A percentile compares a stretch with the other conserved stretches of the same genome.
phyloP scores from a whole-genome alignment of 2,329 filamentous ascomycete genomes.

The Hymenoscyphus infarciens region DNA sequence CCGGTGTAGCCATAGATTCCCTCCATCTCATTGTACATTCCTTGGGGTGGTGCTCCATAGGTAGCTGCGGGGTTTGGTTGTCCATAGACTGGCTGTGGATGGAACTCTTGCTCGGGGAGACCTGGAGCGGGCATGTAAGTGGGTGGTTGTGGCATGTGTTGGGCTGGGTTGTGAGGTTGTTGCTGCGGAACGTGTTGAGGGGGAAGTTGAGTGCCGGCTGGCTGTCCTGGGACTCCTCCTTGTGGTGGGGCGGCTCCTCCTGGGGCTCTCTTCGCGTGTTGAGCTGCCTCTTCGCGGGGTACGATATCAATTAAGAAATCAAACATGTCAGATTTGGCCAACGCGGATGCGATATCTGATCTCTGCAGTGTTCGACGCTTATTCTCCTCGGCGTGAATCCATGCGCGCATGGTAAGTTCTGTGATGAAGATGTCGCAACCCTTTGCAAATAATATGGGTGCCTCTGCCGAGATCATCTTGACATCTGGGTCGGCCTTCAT shows the following conservation, averaged over 20 bases:
- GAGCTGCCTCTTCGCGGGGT: conserved; percentile 85
- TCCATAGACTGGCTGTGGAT: conserved; percentile 71
- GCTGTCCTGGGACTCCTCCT: conserved; percentile 46
- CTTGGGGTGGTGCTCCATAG: conserved; percentile 70
- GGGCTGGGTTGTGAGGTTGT: conserved; percentile 47
- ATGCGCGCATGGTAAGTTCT: conserved; percentile 97
- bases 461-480: conserved; percentile 99
- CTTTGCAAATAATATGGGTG: conserved; percentile 95
- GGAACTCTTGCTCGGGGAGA: conserved; percentile 74
- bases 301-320: conserved; percentile 99
- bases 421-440: conserved; percentile 99
- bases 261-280: conserved; percentile 73
- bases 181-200: conserved; percentile 46
- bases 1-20: conserved; percentile 81
- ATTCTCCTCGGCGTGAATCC: conserved; percentile 99
- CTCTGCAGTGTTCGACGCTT: conserved; percentile 93
- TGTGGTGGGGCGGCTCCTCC: conserved; percentile 41
- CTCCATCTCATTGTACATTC: conserved; percentile 79
- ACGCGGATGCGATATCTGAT: conserved; percentile 91
- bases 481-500: conserved; percentile 99
- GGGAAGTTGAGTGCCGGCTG: conserved; percentile 49
- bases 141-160: conserved; percentile 57
- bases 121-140: conserved; percentile 56
- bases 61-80: conserved; percentile 71
- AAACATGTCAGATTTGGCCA: conserved; percentile 99